These are phyloP conservation scores for Lignosus rhinocerotis DNA, from an alignment of 1,284 basidiomycete genomes.

Conservation along the genomic window DNA sequence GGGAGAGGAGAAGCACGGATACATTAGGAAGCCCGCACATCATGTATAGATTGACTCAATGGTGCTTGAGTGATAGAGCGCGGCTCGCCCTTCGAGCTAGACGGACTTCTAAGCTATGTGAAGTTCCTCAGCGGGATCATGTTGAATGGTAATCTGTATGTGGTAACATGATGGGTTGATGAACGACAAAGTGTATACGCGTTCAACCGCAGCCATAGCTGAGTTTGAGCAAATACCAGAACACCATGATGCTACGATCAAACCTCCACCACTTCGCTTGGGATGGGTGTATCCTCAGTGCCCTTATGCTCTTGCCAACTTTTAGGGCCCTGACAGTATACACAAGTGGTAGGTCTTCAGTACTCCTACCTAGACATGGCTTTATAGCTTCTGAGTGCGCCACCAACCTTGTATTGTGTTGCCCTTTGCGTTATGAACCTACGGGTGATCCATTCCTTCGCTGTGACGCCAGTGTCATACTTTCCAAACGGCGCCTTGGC, in stretches of 20 bases:
- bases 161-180: too few relatives aligned
- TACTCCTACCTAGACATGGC: not conserved
- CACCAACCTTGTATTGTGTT: conserved; percentile 23
- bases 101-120: too few relatives aligned
- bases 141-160: too few relatives aligned
- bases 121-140: too few relatives aligned
- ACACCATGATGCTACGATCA: not conserved
- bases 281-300: not conserved
- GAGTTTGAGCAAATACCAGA: not conserved
- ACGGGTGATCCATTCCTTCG: conserved; percentile 31
- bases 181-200: not conserved
- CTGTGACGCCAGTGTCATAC: conserved; percentile 24
- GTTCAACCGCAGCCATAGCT: too few relatives aligned
- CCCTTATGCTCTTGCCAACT: conserved; percentile 18
- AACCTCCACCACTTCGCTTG: not conserved
- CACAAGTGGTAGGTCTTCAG: not conserved
- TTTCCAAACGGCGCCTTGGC: conserved; percentile 12
- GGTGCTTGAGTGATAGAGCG: too few relatives aligned
- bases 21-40: too few relatives aligned
- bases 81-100: too few relatives aligned
- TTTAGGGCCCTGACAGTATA: conserved; percentile 17
- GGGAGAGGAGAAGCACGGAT: too few relatives aligned
- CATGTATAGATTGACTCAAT: too few relatives aligned
- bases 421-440: conserved; percentile 29
- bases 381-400: not conserved